Evolutionary conservation across 768 basidiomycete species (phyloP).

Genomic region (Inosperma sp.): DNA sequence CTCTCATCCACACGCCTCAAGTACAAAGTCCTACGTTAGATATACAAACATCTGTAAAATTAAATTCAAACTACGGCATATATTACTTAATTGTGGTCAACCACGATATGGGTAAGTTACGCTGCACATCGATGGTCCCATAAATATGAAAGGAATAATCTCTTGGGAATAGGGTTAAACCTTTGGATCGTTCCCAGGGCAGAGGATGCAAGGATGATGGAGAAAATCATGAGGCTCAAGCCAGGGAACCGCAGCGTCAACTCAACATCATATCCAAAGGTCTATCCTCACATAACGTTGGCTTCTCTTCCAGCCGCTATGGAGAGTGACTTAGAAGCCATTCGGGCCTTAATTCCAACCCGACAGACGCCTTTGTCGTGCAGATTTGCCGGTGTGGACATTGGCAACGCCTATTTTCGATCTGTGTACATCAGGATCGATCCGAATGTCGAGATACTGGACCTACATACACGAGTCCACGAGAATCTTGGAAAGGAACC

Average conservation of each 20-base stretch:
- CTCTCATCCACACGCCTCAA: no score
- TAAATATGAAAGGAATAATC: neutral
- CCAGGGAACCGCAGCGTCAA: conserved; percentile 23
- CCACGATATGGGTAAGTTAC: neutral
- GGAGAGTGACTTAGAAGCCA: conserved; percentile 22
- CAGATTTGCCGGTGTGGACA: conserved; percentile 49
- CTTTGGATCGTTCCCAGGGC: conserved; percentile 67
- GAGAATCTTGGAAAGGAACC: conserved; percentile 35
- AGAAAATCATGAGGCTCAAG: conserved; percentile 41
- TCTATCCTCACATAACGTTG: conserved; percentile 72
- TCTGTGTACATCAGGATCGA: conserved; percentile 59
- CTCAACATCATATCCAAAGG: conserved; percentile 48
- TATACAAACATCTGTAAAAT: no score
- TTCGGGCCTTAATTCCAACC: conserved; percentile 19
- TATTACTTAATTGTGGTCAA: no score
- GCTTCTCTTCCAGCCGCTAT: conserved; percentile 35
- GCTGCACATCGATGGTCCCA: neutral
- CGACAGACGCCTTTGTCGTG: conserved; percentile 33
- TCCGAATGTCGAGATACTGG: conserved; percentile 40
- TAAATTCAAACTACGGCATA: no score
- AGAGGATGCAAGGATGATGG: conserved; percentile 41
- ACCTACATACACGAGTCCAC: conserved; percentile 48
- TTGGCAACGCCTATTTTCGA: conserved; percentile 63
- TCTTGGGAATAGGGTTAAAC: conserved; percentile 42
- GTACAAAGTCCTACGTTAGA: no score